A percentile compares a stretch with the other conserved stretches of the same genome.
Evolutionary conservation across 2,329 filamentous ascomycete species (phyloP).

Genomic region (Triangularia setosa): DNA sequence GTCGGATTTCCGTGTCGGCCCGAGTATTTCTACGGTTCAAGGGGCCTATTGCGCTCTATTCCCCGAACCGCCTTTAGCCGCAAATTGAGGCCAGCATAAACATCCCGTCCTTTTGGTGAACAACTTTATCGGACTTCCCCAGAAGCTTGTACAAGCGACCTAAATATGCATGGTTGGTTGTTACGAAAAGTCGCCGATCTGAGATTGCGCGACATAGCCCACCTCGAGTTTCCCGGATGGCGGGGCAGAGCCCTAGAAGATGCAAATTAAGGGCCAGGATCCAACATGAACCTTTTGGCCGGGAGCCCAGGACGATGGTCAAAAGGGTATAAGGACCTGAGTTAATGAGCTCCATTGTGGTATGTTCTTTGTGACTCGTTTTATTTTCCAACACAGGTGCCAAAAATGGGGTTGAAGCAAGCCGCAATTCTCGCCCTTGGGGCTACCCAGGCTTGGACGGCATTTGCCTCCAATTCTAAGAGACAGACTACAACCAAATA

Average conservation of each 20-base stretch:
- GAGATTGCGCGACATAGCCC: not conserved
- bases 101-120: not conserved
- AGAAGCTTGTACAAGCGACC: not conserved
- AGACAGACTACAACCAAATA: constrained; percentile 24
- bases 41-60: not conserved
- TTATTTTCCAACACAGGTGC: not conserved
- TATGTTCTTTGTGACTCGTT: not conserved
- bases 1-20: not conserved
- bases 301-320: not conserved
- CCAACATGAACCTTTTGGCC: too few relatives aligned
- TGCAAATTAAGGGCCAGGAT: not conserved
- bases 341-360: not conserved
- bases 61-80: not conserved
- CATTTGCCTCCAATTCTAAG: constrained; percentile 5
- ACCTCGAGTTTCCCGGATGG: not conserved
- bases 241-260: not conserved
- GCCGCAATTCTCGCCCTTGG: not conserved
- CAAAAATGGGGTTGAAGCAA: not conserved
- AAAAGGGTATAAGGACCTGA: not conserved
- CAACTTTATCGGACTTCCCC: not conserved
- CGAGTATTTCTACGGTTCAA: not conserved
- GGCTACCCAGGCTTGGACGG: constrained; percentile 8
- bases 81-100: not conserved
- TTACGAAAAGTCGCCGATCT: not conserved
- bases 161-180: not conserved